A percentile compares a stretch with the other conserved stretches of the same genome.
These are phyloP conservation scores for Sarocladium oryzae DNA, from an alignment of 2,329 filamentous ascomycete species.

Conservation along the genomic window DNA sequence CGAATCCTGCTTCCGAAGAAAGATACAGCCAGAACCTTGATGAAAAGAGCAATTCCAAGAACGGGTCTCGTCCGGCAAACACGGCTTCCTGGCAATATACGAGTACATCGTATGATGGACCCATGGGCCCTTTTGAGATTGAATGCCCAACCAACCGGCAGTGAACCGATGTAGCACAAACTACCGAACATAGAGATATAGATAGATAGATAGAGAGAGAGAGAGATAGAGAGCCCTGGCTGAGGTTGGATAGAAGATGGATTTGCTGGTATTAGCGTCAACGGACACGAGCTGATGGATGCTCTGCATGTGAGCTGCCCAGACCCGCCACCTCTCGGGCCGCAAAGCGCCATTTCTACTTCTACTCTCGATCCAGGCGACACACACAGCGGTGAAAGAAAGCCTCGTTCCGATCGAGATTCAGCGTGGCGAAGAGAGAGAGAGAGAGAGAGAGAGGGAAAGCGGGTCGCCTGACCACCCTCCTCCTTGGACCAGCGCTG, in stretches of 20 bases:
- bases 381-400: not conserved
- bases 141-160: not conserved
- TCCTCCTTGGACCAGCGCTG: too few species aligned
- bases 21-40: too few species aligned
- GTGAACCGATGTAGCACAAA: not conserved
- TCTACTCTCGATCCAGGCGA: not conserved
- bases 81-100: slow-evolving; percentile 4
- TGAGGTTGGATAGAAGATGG: not conserved
- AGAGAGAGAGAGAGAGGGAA: not conserved
- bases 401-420: too few species aligned
- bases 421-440: not conserved
- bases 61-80: slow-evolving; percentile 1
- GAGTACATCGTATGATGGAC: not conserved
- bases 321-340: not conserved
- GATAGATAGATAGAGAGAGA: not conserved
- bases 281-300: not conserved
- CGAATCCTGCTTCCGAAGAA: not conserved
- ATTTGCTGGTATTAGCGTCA: too few species aligned
- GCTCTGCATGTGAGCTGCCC: not conserved
- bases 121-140: not conserved
- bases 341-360: not conserved
- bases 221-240: not conserved
- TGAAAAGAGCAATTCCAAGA: not conserved
- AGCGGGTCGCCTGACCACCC: too few species aligned
- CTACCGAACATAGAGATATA: not conserved